Evolutionary conservation across 2,329 filamentous ascomycete species (phyloP), one percentile per base, ranked within the genome.

Genomic region (Trichoderma harzianum): DNA sequence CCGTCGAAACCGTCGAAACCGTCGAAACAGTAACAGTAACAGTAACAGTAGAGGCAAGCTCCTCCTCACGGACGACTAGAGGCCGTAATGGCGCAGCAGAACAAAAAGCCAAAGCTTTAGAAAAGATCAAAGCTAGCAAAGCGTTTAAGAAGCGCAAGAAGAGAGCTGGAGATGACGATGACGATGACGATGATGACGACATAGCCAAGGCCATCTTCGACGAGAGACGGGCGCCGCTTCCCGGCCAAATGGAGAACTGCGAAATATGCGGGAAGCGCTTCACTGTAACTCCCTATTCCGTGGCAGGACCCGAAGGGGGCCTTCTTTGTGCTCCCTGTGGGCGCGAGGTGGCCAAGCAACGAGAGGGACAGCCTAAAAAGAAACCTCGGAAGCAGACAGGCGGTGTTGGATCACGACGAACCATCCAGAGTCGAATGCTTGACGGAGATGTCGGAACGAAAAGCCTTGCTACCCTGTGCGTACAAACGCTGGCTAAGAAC

Each of bases 201-300:
- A 74, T 88, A 60, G 85, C 84, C 3, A 79, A 81, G 14, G 83
- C 84, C 76, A 81, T 89, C 21, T 82, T 89, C 77, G 76, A 86
- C 65, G 76, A 86, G 73, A 79, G 78, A 30, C 76, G 82, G 47
- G 84, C 84, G 36, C 90, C 91, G 2, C 79, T 91, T n/a, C 93
- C 94, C 2, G 94, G 93, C 3, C 95, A 98, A 80, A 89, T 95
- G 78, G 94, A 93, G 74, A 95, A 97, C 75, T 98, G 95, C 79
- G 94, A 93, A 74, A 83, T 91, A 3, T 98, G 95, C 80, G 86
- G 88, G 57, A 97, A 96, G 80, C 90, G 94, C 47, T 98, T 98
- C 78, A 97, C 94, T 0, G 95, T 98, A 58, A 98, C 95, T 0
- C 88, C 93, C 0, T 98, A 98, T 82, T 94, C 92, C 74, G 92